phyloP scores from a whole-genome alignment of 73 alveolate genomes.

The Paramecium octaurelia region DNA sequence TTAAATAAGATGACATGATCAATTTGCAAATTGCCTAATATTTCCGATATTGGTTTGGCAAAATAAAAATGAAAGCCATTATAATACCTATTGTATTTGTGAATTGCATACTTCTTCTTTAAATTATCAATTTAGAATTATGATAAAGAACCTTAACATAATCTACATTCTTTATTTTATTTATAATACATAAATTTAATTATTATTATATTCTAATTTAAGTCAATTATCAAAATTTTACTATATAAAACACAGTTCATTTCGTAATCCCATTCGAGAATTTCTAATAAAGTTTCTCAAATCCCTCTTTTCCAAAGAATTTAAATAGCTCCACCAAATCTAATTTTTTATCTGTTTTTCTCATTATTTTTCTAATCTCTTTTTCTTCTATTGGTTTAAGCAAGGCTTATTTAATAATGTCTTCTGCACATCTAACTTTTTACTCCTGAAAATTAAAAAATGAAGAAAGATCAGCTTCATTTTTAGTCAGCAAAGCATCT shows the following conservation, averaged over 20 bases:
- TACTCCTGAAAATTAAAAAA: background rate
- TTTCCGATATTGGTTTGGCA: constrained; percentile 59
- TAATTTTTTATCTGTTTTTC: background rate
- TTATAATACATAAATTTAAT: background rate
- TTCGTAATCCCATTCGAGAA: background rate
- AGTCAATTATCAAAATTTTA: background rate
- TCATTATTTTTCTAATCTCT: background rate
- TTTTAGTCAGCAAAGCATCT: background rate
- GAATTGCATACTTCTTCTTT: background rate
- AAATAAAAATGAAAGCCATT: constrained; percentile 47
- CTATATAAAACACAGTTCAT: background rate
- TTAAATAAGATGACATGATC: constrained; percentile 51
- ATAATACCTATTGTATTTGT: constrained; percentile 22
- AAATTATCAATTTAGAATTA: background rate
- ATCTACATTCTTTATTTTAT: background rate
- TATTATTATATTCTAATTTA: background rate
- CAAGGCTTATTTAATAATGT: background rate
- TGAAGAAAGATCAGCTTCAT: background rate
- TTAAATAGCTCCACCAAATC: background rate
- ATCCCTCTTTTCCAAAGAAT: background rate
- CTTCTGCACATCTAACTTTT: background rate
- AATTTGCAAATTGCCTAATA: constrained; percentile 26
- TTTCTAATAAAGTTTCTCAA: background rate
- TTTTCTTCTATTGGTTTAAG: background rate
- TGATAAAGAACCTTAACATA: background rate